Conservation (phyloP, 2,329 filamentous ascomycete genomes). For the Aureobasidium sp. region DNA sequence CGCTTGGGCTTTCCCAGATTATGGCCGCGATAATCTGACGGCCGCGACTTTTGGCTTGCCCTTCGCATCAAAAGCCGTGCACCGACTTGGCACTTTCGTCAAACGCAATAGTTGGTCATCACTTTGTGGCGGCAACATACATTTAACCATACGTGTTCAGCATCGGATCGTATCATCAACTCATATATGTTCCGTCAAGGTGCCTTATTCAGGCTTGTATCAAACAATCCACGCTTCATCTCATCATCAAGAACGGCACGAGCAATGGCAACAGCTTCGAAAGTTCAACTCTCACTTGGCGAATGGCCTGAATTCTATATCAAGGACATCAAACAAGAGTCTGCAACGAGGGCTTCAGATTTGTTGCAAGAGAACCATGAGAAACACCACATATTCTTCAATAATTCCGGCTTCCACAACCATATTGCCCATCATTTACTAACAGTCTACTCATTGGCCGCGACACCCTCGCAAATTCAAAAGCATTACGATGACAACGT, state of each 20-base stretch:
- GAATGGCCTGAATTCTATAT: conserved; percentile 43
- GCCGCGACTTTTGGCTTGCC: not conserved
- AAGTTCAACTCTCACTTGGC: conserved; percentile 38
- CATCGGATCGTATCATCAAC: not conserved
- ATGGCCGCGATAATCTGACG: not conserved
- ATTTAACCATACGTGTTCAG: not conserved
- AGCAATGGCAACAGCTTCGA: conserved; percentile 44
- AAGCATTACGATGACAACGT: conserved; percentile 58
- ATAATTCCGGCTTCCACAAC: conserved; percentile 66
- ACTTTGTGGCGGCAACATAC: not conserved
- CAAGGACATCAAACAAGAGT: conserved; percentile 45
- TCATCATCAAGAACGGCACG: not conserved
- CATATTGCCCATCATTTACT: conserved; percentile 76
- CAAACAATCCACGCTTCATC: not conserved
- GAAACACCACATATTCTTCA: conserved; percentile 76
- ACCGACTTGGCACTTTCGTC: not conserved
- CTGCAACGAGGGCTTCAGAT: conserved; percentile 56
- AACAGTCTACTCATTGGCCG: conserved; percentile 68
- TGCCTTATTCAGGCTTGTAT: not conserved
- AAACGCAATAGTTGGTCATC: not conserved
- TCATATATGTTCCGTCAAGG: not conserved
- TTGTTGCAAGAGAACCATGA: conserved; percentile 71
- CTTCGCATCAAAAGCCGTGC: not conserved
- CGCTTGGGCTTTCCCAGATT: not conserved
- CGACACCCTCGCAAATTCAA: conserved; percentile 52